Evolutionary conservation across 2,329 filamentous ascomycete species (phyloP).

Genomic region (Penicillium sp.): DNA sequence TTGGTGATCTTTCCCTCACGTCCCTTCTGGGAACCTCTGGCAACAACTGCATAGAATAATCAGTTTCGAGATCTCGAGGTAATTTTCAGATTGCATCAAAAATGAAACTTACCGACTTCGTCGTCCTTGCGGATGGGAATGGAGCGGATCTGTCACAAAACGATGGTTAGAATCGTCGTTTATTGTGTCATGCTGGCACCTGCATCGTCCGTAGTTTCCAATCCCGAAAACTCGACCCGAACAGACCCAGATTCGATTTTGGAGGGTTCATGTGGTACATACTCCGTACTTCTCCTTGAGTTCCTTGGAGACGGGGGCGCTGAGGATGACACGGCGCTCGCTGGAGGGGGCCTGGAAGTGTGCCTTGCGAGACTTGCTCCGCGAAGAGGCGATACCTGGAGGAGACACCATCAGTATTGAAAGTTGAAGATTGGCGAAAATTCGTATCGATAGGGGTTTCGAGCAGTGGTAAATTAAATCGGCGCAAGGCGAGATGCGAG

Average conservation of each 20-base stretch:
- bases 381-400: constrained; percentile 62
- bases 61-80: background rate
- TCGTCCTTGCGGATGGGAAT: constrained; percentile 98
- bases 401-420: constrained; percentile 9
- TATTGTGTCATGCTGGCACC: background rate
- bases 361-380: constrained; percentile 98
- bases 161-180: constrained; percentile 15
- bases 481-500: constrained; percentile 1
- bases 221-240: constrained; percentile 6
- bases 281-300: constrained; percentile 99
- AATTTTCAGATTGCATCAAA: background rate
- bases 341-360: constrained; percentile 96
- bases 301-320: constrained; percentile 92
- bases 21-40: constrained; percentile 93
- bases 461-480: constrained; percentile 4
- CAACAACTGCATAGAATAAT: constrained; percentile 55
- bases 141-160: constrained; percentile 69
- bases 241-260: constrained; percentile 10
- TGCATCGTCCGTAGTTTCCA: background rate
- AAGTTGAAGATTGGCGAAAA: constrained; percentile 7
- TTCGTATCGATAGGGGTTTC: constrained; percentile 4
- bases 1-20: constrained; percentile 97
- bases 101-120: constrained; percentile 58
- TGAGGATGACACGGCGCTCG: constrained; percentile 95
- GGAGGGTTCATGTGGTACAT: constrained; percentile 41